Evolutionary conservation across 768 basidiomycete species (phyloP).

Genomic region (Tylopilus sp.): DNA sequence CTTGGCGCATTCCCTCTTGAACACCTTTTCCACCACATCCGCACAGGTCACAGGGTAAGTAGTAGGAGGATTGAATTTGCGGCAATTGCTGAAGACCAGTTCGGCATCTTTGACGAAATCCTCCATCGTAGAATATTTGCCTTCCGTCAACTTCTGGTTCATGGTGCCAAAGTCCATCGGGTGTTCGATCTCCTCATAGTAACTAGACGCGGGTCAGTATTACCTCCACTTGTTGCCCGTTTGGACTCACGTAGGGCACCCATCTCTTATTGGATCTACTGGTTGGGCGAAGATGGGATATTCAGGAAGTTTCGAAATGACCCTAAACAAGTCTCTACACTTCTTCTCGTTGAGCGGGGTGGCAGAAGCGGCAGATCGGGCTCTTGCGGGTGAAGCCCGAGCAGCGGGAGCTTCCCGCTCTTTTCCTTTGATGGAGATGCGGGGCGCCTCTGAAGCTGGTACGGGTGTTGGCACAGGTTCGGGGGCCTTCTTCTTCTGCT

Average conservation of each 20-base stretch:
- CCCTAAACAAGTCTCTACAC: conserved; percentile 67
- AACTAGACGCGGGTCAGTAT: conserved; percentile 44
- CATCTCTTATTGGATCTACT: conserved; percentile 79
- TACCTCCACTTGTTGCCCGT: background rate
- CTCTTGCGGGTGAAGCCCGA: conserved; percentile 36
- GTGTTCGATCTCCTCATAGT: conserved; percentile 84
- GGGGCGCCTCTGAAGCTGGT: conserved; percentile 28
- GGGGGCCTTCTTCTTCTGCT: conserved; percentile 42
- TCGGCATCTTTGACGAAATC: conserved; percentile 77
- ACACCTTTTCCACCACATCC: conserved; percentile 67
- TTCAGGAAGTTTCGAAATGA: conserved; percentile 59
- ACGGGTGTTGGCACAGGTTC: conserved; percentile 23
- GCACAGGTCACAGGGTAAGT: conserved; percentile 74
- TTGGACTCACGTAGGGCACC: conserved; percentile 81
- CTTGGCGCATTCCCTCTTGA: conserved; percentile 87
- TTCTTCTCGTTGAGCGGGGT: conserved; percentile 79
- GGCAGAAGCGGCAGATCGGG: conserved; percentile 35
- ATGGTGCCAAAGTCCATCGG: conserved; percentile 97
- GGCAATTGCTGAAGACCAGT: conserved; percentile 85
- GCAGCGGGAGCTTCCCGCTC: conserved; percentile 52
- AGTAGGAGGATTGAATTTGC: conserved; percentile 83
- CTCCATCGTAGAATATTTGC: conserved; percentile 76
- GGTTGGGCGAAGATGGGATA: conserved; percentile 72
- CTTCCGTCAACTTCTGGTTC: conserved; percentile 57
- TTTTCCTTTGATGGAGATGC: conserved; percentile 65